Evolutionary conservation across 2,329 filamentous ascomycete species (phyloP), one percentile per base, ranked within the genome.

Genomic region (Sphaerulina musiva): DNA sequence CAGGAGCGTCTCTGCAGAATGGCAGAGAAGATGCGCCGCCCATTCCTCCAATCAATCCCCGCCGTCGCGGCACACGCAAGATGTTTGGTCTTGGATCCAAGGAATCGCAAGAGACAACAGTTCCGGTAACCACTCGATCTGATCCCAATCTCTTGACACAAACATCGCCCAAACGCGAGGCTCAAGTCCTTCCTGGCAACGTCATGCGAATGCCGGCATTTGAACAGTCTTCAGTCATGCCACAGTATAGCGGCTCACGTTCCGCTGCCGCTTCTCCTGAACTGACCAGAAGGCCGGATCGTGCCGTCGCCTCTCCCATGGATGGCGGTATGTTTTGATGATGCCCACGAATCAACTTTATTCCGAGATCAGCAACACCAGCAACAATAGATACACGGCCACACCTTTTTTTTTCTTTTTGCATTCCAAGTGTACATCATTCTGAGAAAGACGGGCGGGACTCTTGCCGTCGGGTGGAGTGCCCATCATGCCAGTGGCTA

Each of bases 41-140:
- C 1, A 68, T 83, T 6, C 80, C 80, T 29, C 76, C 79, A 0
- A 80, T 82, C 74, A 83, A 83, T 62, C 80, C 81, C 1, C 77
- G 78, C 54, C 74, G 81, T 42, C 75, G 79, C 50, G 77, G 77
- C 17, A 67, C 67, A 20, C 62, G 63, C 38, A 66, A 65, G 55
- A 54, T 70, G 36, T 69, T 71, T 46, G 63, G 67, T 20, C 49
- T 59, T 4, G 46, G 49, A 9, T 40, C 48, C n/a, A 56, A 53
- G 29, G 54, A 56, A 5, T 42, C 45, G 10, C 41, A 44, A 26
- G 54, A 56, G 23, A 48, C 42, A 2, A 41, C 43, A 46, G 14
- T 38, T 17, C 46, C 54, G 8, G 46, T 32, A 41, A 49, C 52
- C 6, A 54, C 55, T 3, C 47, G 46, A 12, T 56, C 59, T 5